These are phyloP conservation scores for Nothophaeocryptopus gaeumannii DNA, from an alignment of 2,329 filamentous ascomycete genomes.

Conservation along the genomic window DNA sequence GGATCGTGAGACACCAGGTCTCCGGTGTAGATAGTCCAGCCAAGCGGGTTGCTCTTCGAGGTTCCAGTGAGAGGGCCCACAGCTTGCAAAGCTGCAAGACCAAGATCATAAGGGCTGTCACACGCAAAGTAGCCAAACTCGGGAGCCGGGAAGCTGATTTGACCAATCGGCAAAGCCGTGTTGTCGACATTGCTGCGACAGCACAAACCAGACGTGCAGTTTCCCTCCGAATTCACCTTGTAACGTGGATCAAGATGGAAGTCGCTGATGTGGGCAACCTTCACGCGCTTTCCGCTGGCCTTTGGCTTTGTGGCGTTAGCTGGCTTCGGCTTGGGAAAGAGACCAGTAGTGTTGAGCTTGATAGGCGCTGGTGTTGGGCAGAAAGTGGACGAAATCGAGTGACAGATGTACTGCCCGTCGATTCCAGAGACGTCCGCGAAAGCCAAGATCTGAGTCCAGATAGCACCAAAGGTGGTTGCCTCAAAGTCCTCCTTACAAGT, in stretches of 20 bases:
- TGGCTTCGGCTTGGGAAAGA: slow-evolving; percentile 57
- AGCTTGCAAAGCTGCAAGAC: slow-evolving; percentile 55
- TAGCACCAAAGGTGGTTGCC: slow-evolving; percentile 50
- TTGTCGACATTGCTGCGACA: slow-evolving; percentile 49
- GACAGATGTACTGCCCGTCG: slow-evolving; percentile 59
- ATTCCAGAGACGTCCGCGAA: slow-evolving; percentile 53
- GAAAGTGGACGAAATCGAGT: slow-evolving; percentile 46
- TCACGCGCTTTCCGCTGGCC: slow-evolving; percentile 53
- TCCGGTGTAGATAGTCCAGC: slow-evolving; percentile 57
- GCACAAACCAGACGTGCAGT: slow-evolving; percentile 52
- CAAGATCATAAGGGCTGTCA: slow-evolving; percentile 59
- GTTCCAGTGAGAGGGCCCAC: slow-evolving; percentile 57
- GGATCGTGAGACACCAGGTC: slow-evolving; percentile 57
- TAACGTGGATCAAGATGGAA: slow-evolving; percentile 56
- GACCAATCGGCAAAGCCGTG: slow-evolving; percentile 31
- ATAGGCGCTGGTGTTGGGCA: slow-evolving; percentile 48
- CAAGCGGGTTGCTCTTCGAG: slow-evolving; percentile 45
- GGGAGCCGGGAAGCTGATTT: slow-evolving; percentile 48
- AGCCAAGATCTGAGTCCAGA: slow-evolving; percentile 58
- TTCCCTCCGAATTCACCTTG: slow-evolving; percentile 52
- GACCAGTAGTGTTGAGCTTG: slow-evolving; percentile 43
- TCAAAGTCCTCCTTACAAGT: slow-evolving; percentile 51
- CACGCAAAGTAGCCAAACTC: slow-evolving; percentile 56
- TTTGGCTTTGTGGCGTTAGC: slow-evolving; percentile 42
- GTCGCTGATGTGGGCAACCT: slow-evolving; percentile 57